Evolutionary conservation across 352 stramenopile species (phyloP), one percentile per base, ranked within the genome.

Genomic region (Phytophthora quininea): DNA sequence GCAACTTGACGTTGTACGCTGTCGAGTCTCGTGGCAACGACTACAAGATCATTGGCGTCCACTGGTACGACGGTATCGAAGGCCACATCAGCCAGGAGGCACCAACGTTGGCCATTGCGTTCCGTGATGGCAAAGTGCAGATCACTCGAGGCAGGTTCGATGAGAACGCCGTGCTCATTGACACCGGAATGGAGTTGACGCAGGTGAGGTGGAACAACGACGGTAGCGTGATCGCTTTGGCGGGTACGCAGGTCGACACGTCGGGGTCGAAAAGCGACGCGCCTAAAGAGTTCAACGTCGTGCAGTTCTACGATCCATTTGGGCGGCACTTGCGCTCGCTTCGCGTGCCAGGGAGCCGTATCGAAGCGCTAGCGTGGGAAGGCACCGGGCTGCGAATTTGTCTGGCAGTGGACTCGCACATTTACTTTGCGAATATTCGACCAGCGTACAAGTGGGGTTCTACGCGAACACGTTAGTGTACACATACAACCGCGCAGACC

Each of bases 351-450:
- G 92, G 93, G 6, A 89, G 75, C 49, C 72, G 78, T 35, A 97
- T 98, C 57, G 88, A 94, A 67, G 84, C 85, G 8, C 67, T 98
- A 5, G 89, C 89, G 30, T 98, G 95, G 95, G 95, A 98, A 80
- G 92, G 93, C 56, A 83, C 79, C 2, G 93, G 94, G 12, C 63
- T 98, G 40, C 81, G 93, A 33, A 96, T 98, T 45, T 97, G 94
- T 43, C 68, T 98, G 15, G 95, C 95, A 0, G 93, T 98, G 24
- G 95, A 98, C 74, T 94, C 90, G 19, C 93, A 96, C 79, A 98
- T 98, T 54, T 98, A 97, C 82, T 98, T 98, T 76, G 95, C 95
- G 37, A 98, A 98, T 75, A 95, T 98, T 48, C 89, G 95, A 6
- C 91, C 87, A 19, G 85, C 88, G 40, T 98, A 98, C 80, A 93